phyloP scores from a whole-genome alignment of 2,329 filamentous ascomycete species.

The Claviceps fusiformis region DNA sequence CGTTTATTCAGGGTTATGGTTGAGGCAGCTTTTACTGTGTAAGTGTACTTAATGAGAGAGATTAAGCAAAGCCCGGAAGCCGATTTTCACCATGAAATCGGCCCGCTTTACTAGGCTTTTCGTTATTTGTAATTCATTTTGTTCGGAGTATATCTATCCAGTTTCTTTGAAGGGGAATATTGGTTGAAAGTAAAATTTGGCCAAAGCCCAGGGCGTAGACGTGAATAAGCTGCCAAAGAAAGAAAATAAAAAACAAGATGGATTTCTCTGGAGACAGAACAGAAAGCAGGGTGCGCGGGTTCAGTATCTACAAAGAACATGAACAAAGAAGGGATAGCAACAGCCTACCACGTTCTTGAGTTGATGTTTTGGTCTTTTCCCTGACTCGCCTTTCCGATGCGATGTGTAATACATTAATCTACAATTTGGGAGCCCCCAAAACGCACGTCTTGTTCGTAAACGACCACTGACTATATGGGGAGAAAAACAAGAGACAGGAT shows the following conservation, averaged over 20 bases:
- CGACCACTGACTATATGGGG: not conserved
- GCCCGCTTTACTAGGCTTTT: slow-evolving; percentile 4
- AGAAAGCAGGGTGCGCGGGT: not conserved
- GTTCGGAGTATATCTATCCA: slow-evolving; percentile 17
- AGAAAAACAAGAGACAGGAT: not conserved
- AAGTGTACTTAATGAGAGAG: slow-evolving; percentile 26
- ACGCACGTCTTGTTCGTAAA: not conserved
- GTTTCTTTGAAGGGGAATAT: not conserved
- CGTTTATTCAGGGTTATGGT: slow-evolving; percentile 4
- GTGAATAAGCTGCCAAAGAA: not conserved
- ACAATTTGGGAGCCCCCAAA: not conserved
- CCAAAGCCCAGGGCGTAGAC: not conserved
- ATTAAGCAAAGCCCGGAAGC: slow-evolving; percentile 14
- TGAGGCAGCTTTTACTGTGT: slow-evolving; percentile 10
- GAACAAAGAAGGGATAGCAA: not conserved
- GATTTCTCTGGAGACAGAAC: not conserved
- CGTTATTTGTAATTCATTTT: slow-evolving; percentile 16
- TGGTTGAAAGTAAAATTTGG: not conserved
- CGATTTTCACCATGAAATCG: slow-evolving; percentile 14
- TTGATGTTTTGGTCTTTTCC: slow-evolving; percentile 10
- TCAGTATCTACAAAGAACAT: not conserved
- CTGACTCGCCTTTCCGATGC: slow-evolving; percentile 3
- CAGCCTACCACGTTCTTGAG: not conserved
- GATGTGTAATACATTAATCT: not conserved
- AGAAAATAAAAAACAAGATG: not conserved